These are phyloP conservation scores for Apiospora kogelbergensis DNA, from an alignment of 2,329 filamentous ascomycete genomes.

Conservation along the genomic window DNA sequence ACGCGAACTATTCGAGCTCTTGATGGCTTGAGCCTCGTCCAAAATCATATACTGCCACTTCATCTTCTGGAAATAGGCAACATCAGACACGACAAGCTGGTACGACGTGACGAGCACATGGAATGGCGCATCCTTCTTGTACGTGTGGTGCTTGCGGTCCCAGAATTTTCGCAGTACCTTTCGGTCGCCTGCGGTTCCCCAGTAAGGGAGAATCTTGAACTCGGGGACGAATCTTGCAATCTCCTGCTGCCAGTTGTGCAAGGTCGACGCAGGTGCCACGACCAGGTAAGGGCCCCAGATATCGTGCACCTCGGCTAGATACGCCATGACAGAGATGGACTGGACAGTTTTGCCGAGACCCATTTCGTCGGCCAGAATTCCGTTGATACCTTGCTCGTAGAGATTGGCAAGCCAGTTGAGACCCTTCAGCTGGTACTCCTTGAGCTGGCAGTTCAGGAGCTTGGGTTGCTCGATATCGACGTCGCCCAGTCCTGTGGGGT, in stretches of 20 bases:
- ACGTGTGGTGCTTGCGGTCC: conserved; percentile 97
- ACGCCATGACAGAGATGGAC: conserved; percentile 98
- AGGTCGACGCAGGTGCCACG: conserved; percentile 90
- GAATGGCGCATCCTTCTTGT: conserved; percentile 89
- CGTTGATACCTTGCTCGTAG: conserved; percentile 99
- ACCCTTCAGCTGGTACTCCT: conserved; percentile 98
- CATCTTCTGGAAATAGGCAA: conserved; percentile 98
- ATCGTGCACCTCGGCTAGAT: conserved; percentile 94
- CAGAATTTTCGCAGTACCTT: conserved; percentile 98
- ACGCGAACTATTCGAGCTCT: conserved; percentile 91
- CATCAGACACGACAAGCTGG: conserved; percentile 93
- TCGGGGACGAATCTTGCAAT: conserved; percentile 92
- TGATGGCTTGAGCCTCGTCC: conserved; percentile 98
- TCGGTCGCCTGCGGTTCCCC: conserved; percentile 90
- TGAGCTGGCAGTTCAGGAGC: conserved; percentile 88
- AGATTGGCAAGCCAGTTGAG: conserved; percentile 99
- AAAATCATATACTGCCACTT: conserved; percentile 99
- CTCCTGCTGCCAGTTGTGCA: conserved; percentile 99
- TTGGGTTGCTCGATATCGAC: conserved; percentile 94
- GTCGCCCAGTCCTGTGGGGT: conserved; percentile 90
- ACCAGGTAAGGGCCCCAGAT: conserved; percentile 98
- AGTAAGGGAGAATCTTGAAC: conserved; percentile 95
- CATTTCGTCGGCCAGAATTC: conserved; percentile 98
- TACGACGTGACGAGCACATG: conserved; percentile 97
- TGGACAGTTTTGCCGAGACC: conserved; percentile 98